Conservation (phyloP, 352 stramenopile genomes). For the Phytophthora ramorum region DNA sequence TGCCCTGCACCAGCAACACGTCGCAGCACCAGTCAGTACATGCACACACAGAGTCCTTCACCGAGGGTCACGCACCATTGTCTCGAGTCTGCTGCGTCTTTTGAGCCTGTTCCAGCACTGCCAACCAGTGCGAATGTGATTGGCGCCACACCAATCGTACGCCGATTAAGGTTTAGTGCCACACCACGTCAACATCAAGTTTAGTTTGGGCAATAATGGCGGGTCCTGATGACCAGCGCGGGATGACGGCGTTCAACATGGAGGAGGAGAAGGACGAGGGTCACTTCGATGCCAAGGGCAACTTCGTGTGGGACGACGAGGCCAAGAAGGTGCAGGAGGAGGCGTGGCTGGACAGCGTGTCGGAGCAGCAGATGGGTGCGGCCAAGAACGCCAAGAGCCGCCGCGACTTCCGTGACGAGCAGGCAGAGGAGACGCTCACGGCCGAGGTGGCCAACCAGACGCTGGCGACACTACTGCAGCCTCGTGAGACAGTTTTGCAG, state of each 20-base stretch:
- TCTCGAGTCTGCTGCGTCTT: conserved; percentile 13
- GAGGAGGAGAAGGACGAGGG: conserved; percentile 88
- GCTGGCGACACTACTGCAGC: conserved; percentile 61
- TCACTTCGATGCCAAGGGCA: conserved; percentile 80
- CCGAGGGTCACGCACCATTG: conserved; percentile 21
- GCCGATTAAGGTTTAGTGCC: not conserved
- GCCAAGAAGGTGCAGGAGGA: conserved; percentile 83
- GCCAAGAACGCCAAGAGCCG: conserved; percentile 70
- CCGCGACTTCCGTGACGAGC: conserved; percentile 63
- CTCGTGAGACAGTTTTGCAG: conserved; percentile 81
- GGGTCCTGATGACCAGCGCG: conserved; percentile 33
- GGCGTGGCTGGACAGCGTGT: conserved; percentile 79
- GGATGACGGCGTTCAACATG: conserved; percentile 85
- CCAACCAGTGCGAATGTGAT: conserved; percentile 17
- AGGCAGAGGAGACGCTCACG: conserved; percentile 64
- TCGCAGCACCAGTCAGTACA: conserved; percentile 10
- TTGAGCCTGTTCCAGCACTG: conserved; percentile 15
- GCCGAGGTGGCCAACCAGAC: conserved; percentile 58
- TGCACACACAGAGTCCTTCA: not conserved
- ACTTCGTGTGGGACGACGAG: conserved; percentile 86
- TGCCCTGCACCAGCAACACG: conserved; percentile 72
- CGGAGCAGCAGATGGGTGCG: conserved; percentile 74
- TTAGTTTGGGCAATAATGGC: conserved; percentile 17
- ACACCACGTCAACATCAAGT: conserved; percentile 2
- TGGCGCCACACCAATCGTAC: not conserved